Evolutionary conservation across 1,139 yeast species (phyloP).

Genomic region (Hansenula lynferdii): DNA sequence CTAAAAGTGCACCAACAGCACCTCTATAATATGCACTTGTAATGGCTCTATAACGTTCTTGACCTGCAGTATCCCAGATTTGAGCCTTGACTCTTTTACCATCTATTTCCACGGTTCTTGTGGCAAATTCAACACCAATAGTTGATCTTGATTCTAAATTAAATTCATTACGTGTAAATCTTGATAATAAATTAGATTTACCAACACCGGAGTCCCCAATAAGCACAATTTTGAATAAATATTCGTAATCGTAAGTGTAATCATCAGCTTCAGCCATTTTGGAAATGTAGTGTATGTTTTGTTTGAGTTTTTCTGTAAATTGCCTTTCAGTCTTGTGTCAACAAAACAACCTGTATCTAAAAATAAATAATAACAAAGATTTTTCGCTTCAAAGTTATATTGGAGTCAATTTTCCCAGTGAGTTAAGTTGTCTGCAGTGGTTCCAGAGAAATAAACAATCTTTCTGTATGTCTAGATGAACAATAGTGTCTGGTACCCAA

Average conservation of each 20-base stretch:
- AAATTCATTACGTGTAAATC: constrained; percentile 95
- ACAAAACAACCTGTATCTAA: too few species aligned
- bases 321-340: too few species aligned
- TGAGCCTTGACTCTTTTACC: constrained; percentile 96
- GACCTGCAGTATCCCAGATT: constrained; percentile 99
- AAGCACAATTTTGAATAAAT: constrained; percentile 88
- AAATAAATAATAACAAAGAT: too few species aligned
- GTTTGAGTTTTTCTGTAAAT: neutral
- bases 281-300: too few species aligned
- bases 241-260: constrained; percentile 91
- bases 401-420: too few species aligned
- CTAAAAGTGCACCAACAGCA: constrained; percentile 95
- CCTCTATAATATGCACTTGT: constrained; percentile 98
- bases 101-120: constrained; percentile 91
- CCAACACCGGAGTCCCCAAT: constrained; percentile 99
- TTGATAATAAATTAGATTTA: constrained; percentile 85
- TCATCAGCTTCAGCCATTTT: constrained; percentile 49
- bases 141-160: constrained; percentile 92
- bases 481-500: too few species aligned
- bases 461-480: too few species aligned
- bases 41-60: constrained; percentile 96
- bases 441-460: too few species aligned
- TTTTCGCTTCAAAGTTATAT: too few species aligned
- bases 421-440: too few species aligned
- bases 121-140: constrained; percentile 97